Evolutionary conservation across 2,329 filamentous ascomycete species (phyloP).

Genomic region (Colletotrichum eleusines): DNA sequence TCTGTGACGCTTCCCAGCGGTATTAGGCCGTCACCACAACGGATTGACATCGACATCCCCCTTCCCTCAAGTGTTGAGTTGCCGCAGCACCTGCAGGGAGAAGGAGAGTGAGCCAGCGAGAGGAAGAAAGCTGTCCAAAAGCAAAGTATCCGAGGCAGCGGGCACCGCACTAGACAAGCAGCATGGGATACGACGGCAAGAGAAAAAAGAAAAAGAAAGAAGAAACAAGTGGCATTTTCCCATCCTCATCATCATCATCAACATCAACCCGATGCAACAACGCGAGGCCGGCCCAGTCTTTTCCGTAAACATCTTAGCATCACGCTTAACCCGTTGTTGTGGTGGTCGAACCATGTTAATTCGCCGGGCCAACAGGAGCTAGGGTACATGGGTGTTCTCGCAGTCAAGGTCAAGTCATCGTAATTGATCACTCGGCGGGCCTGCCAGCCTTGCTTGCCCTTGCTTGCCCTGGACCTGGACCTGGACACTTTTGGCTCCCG

Average conservation of each 20-base stretch:
- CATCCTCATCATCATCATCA: no score
- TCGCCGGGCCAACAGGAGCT: slow-evolving; percentile 40
- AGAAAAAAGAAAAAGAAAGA: neutral
- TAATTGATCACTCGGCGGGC: slow-evolving; percentile 7
- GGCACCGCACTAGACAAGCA: no score
- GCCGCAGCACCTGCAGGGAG: slow-evolving; percentile 30
- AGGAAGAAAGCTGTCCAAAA: slow-evolving; percentile 4
- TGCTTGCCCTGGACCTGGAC: slow-evolving; percentile 7
- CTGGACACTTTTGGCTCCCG: slow-evolving; percentile 24
- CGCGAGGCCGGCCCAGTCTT: neutral
- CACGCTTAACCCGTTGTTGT: slow-evolving; percentile 6
- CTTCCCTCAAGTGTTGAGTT: neutral
- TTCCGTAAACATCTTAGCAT: neutral
- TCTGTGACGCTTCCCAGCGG: slow-evolving; percentile 33
- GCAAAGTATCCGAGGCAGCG: slow-evolving; percentile 28
- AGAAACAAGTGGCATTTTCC: neutral
- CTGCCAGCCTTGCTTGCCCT: neutral
- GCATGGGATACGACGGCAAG: neutral
- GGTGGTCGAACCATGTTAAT: slow-evolving; percentile 25
- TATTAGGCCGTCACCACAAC: neutral
- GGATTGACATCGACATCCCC: neutral
- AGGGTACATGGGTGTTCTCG: slow-evolving; percentile 28
- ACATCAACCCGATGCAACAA: slow-evolving; percentile 21
- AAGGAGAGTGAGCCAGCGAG: neutral
- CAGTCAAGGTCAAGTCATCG: slow-evolving; percentile 20